phyloP scores from a whole-genome alignment of 331 rosid genomes.

The Spiraea crenata region DNA sequence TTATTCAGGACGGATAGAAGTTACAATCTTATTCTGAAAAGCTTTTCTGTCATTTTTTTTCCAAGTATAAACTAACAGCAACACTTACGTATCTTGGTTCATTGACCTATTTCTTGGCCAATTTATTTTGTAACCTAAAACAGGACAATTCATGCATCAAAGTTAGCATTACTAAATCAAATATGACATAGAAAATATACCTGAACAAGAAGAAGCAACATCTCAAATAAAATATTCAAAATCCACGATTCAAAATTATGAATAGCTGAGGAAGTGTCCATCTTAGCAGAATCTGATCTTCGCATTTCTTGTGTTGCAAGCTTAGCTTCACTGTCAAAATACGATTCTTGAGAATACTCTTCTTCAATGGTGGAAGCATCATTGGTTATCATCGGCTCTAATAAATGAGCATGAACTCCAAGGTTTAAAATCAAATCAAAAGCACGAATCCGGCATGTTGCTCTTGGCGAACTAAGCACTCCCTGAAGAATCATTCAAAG shows the following conservation, averaged over 20 bases:
- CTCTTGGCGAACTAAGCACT: slow-evolving; percentile 79
- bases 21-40: neutral
- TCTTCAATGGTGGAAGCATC: slow-evolving; percentile 74
- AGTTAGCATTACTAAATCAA: slow-evolving; percentile 1
- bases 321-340: slow-evolving; percentile 65
- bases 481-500: slow-evolving; percentile 56
- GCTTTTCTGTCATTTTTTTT: neutral
- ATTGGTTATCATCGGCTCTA: slow-evolving; percentile 72
- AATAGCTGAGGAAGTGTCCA: slow-evolving; percentile 60
- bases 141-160: neutral
- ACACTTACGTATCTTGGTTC: neutral
- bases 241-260: slow-evolving; percentile 83
- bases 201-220: slow-evolving; percentile 95
- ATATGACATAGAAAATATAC: slow-evolving; percentile 40
- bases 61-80: neutral
- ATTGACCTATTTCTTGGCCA: neutral
- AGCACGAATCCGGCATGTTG: slow-evolving; percentile 86
- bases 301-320: slow-evolving; percentile 58
- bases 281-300: slow-evolving; percentile 45
- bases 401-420: slow-evolving; percentile 96
- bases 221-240: slow-evolving; percentile 83
- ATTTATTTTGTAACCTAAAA: neutral
- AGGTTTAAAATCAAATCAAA: slow-evolving; percentile 96
- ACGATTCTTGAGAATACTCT: slow-evolving; percentile 80
- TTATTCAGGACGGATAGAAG: neutral